Evolutionary conservation across 805 yeast species (phyloP).

Genomic region (Zygotorulaspora florentina): DNA sequence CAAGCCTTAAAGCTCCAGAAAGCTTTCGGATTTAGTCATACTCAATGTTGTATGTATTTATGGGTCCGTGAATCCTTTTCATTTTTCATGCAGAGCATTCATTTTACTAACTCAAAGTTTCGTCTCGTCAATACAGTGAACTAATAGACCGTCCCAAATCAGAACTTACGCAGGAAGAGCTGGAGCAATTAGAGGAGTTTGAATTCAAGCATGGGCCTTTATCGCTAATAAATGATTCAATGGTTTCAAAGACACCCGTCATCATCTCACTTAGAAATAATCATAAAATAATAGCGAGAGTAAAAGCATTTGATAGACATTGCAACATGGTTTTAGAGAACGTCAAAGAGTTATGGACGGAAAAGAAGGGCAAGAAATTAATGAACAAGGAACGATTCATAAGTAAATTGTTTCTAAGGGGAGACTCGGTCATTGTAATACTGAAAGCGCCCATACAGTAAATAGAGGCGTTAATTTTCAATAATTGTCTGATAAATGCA

Average conservation of each 20-base stretch:
- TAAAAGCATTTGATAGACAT: conserved; percentile 94
- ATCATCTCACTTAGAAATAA: conserved; percentile 88
- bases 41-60: too few relatives aligned
- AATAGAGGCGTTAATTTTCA: background rate
- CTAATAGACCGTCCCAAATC: conserved; percentile 68
- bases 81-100: too few relatives aligned
- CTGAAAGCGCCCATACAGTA: conserved; percentile 45
- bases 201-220: conserved; percentile 90
- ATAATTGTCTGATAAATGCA: background rate
- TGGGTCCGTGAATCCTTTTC: too few relatives aligned
- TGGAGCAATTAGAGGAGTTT: conserved; percentile 78
- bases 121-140: conserved; percentile 42
- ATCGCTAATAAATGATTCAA: conserved; percentile 79
- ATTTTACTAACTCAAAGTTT: conserved; percentile 2
- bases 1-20: too few relatives aligned
- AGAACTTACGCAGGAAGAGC: conserved; percentile 75
- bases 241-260: conserved; percentile 67
- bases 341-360: conserved; percentile 78
- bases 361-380: conserved; percentile 64
- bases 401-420: conserved; percentile 86
- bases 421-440: conserved; percentile 89
- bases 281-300: conserved; percentile 84
- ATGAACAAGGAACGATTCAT: conserved; percentile 69
- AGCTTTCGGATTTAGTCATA: background rate
- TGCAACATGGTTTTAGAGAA: conserved; percentile 89